Evolutionary conservation across 257 asterid species (phyloP), one percentile per base, ranked within the genome.

Genomic region (Verbascum thapsus): DNA sequence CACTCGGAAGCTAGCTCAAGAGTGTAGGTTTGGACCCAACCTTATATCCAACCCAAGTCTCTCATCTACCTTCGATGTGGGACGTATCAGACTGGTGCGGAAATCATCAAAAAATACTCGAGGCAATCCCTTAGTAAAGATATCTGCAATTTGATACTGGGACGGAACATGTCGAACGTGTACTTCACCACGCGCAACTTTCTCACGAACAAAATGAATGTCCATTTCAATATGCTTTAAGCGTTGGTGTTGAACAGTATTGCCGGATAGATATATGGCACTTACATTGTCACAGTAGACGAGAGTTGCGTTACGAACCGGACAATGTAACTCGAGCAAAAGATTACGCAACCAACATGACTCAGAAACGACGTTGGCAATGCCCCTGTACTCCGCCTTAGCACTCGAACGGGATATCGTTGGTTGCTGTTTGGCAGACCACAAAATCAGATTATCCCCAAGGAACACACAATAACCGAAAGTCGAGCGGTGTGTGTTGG

Each of bases 131-230:
- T n/a, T n/a, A n/a, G n/a, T n/a, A n/a, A n/a, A n/a, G n/a, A n/a
- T n/a, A n/a, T n/a, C n/a, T n/a, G n/a, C n/a, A n/a, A n/a, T n/a
- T n/a, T n/a, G n/a, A n/a, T n/a, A n/a, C n/a, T n/a, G n/a, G n/a
- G n/a, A n/a, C n/a, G n/a, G n/a, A n/a, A n/a, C n/a, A 34, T 32
- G 61, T 0, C n/a, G 6, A 8, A 55, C 45, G 1, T 45, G 30
- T 5, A 55, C 53, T 6, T 48, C 3, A 15, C 53, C 53, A 48
- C 23, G 53, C 3, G 3, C 23, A 1, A 48, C 53, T 13, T 55
- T 34, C 37, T 55, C 61, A 3, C 61, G 23, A 8, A 55, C 61
- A 16, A 55, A 55, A 10, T 55, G 45, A 32, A 55, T 55, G 42
- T 55, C 45, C 45, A 42, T 5, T 42, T 42, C 48, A 5, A 55